Percentiles rank a stretch among this genome's conserved stretches.
Evolutionary conservation across 2,329 filamentous ascomycete genomes (phyloP).

Genomic region (Claviceps fusiformis): DNA sequence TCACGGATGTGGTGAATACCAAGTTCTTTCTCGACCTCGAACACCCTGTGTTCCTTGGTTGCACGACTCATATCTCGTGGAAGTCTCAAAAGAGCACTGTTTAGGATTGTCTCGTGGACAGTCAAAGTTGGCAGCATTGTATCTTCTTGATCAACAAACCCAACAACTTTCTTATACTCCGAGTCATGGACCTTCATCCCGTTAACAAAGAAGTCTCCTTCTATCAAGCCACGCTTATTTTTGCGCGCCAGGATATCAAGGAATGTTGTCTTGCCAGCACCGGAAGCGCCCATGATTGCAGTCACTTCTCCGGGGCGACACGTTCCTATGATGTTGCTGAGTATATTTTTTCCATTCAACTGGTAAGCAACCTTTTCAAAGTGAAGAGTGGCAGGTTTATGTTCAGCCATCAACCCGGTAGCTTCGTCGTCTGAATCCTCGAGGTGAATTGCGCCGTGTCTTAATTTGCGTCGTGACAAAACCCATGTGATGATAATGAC

Average conservation of each 20-base stretch:
- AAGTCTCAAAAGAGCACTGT: slow-evolving; percentile 81
- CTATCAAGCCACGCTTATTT: slow-evolving; percentile 74
- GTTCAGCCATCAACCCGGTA: slow-evolving; percentile 75
- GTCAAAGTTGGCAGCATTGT: slow-evolving; percentile 92
- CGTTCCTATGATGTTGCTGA: slow-evolving; percentile 66
- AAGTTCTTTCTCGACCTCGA: slow-evolving; percentile 89
- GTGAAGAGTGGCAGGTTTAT: slow-evolving; percentile 77
- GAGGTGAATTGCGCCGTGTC: slow-evolving; percentile 61
- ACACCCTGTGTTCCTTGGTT: slow-evolving; percentile 82
- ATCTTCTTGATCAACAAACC: slow-evolving; percentile 97
- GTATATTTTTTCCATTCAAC: slow-evolving; percentile 77
- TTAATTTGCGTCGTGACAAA: slow-evolving; percentile 59
- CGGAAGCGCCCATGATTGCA: slow-evolving; percentile 96
- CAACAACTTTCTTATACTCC: slow-evolving; percentile 83
- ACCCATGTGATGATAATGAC: slow-evolving; percentile 80
- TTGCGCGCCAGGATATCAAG: slow-evolving; percentile 91
- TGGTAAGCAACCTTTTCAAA: slow-evolving; percentile 81
- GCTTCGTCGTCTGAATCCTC: slow-evolving; percentile 86
- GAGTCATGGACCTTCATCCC: slow-evolving; percentile 75
- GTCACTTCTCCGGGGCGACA: slow-evolving; percentile 93
- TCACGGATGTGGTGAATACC: slow-evolving; percentile 91
- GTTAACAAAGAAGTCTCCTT: slow-evolving; percentile 82
- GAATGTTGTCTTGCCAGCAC: slow-evolving; percentile 94
- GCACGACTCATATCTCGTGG: slow-evolving; percentile 77
- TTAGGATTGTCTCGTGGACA: slow-evolving; percentile 94